A percentile compares a stretch with the other conserved stretches of the same genome.
Conservation (phyloP, 371 early-diverging fungal genomes). For the Blakeslea trispora region DNA sequence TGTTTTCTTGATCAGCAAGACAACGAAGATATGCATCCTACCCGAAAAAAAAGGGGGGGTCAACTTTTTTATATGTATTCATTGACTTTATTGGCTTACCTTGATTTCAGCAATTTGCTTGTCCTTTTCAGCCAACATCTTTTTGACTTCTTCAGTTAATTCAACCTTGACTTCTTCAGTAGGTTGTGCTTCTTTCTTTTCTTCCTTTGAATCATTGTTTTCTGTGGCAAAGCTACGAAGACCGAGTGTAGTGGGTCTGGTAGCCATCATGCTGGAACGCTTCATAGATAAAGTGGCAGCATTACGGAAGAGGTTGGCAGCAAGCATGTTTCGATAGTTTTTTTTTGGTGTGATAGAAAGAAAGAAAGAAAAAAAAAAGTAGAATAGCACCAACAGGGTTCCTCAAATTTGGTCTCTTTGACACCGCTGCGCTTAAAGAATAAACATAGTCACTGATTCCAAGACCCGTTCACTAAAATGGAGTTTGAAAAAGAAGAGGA, state of each 20-base stretch:
- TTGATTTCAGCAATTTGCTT: constrained; percentile 80
- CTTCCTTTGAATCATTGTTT: constrained; percentile 16
- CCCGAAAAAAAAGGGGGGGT: not conserved
- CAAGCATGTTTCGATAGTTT: constrained; percentile 11
- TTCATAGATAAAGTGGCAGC: constrained; percentile 25
- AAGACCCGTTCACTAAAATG: no score
- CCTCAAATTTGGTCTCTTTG: constrained; percentile 4
- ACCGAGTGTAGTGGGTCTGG: constrained; percentile 6
- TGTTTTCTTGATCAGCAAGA: constrained; percentile 95
- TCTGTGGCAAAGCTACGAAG: constrained; percentile 38
- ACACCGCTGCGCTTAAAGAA: not conserved
- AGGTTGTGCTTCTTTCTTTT: constrained; percentile 14
- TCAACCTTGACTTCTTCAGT: constrained; percentile 24
- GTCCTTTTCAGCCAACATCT: constrained; percentile 70
- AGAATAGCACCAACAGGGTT: constrained; percentile 15
- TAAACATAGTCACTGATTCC: no score
- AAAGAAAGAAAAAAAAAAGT: not conserved
- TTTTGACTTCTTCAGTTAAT: constrained; percentile 33
- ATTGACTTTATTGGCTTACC: constrained; percentile 43
- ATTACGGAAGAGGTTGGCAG: constrained; percentile 22
- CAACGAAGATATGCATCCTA: constrained; percentile 83
- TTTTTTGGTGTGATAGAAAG: not conserved
- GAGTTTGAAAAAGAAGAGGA: no score
- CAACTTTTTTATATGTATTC: constrained; percentile 1
- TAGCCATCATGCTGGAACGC: constrained; percentile 14